Evolutionary conservation across 1,284 basidiomycete species (phyloP).

Genomic region (Hymenochaete sp.): DNA sequence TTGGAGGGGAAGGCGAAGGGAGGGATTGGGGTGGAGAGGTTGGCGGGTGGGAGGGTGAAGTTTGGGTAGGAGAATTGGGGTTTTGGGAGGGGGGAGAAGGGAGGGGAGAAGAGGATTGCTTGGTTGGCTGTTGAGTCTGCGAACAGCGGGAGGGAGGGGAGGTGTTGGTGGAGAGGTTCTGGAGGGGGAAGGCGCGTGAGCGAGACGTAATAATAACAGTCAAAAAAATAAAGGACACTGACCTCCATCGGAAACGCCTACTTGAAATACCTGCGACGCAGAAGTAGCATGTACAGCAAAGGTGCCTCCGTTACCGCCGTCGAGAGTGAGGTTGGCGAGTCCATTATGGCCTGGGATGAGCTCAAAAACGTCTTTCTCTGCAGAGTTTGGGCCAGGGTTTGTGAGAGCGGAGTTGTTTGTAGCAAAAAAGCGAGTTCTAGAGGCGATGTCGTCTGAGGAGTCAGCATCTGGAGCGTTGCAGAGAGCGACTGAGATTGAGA

Average conservation of each 20-base stretch:
- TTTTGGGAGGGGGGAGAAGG: constrained; percentile 33
- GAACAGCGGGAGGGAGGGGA: constrained; percentile 44
- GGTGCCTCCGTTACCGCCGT: constrained; percentile 36
- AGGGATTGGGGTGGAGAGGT: constrained; percentile 38
- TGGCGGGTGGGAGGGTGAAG: constrained; percentile 64
- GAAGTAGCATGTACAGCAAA: constrained; percentile 39
- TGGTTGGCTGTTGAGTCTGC: constrained; percentile 73
- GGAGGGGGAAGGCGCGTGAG: constrained; percentile 6
- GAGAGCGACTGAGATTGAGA: constrained; percentile 49
- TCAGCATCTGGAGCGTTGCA: constrained; percentile 31
- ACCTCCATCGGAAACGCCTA: constrained; percentile 51
- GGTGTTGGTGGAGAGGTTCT: constrained; percentile 40
- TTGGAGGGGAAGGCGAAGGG: constrained; percentile 9
- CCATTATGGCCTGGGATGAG: constrained; percentile 40
- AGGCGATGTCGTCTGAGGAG: constrained; percentile 18
- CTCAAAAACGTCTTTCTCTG: constrained; percentile 41
- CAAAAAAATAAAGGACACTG: constrained; percentile 19
- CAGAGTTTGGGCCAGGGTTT: constrained; percentile 33
- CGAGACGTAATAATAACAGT: constrained; percentile 2
- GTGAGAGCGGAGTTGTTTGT: constrained; percentile 40
- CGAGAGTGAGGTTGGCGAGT: constrained; percentile 42
- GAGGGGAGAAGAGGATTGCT: constrained; percentile 68
- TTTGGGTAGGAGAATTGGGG: constrained; percentile 62
- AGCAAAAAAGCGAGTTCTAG: constrained; percentile 43
- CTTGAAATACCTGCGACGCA: constrained; percentile 39